These are phyloP conservation scores for Erigeron canadensis DNA, from an alignment of 129 eudicot species.

Conservation along the genomic window DNA sequence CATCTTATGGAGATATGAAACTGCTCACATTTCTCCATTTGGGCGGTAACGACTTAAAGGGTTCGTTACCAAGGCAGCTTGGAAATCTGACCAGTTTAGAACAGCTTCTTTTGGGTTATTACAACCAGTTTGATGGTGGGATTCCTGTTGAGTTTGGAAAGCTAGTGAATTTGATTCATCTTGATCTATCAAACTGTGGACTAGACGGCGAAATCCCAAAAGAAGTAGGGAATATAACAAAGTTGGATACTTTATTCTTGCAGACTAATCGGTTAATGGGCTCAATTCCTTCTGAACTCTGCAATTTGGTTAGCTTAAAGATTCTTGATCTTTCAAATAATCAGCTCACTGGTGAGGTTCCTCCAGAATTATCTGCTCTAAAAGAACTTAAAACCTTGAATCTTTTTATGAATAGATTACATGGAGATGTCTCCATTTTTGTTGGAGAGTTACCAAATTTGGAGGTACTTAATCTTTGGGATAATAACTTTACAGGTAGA, in stretches of 20 bases:
- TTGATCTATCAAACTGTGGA: conserved; percentile 60
- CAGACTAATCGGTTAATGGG: conserved; percentile 54
- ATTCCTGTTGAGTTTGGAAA: conserved; percentile 57
- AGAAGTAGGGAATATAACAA: conserved; percentile 55
- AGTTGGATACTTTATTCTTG: conserved; percentile 57
- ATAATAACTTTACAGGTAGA: conserved; percentile 61
- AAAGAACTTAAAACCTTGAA: conserved; percentile 54
- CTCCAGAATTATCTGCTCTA: conserved; percentile 43
- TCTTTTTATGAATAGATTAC: conserved; percentile 59
- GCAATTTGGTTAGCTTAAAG: conserved; percentile 39
- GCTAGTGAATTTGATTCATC: conserved; percentile 51
- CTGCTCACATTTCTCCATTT: conserved; percentile 47
- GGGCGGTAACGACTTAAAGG: conserved; percentile 66
- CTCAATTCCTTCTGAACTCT: conserved; percentile 46
- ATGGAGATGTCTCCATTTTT: conserved; percentile 55
- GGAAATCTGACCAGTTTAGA: conserved; percentile 51
- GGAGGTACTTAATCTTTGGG: conserved; percentile 52
- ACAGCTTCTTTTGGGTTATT: conserved; percentile 58
- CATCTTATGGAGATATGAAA: conserved; percentile 37
- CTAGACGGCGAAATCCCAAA: conserved; percentile 51
- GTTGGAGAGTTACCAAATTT: conserved; percentile 58
- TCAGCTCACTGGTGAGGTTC: conserved; percentile 63
- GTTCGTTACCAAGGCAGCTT: conserved; percentile 48
- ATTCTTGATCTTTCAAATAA: conserved; percentile 67
- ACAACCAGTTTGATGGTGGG: conserved; percentile 60